These are phyloP conservation scores for Fusarium odoratissimum DNA, from an alignment of 2,329 filamentous ascomycete species.

Conservation along the genomic window DNA sequence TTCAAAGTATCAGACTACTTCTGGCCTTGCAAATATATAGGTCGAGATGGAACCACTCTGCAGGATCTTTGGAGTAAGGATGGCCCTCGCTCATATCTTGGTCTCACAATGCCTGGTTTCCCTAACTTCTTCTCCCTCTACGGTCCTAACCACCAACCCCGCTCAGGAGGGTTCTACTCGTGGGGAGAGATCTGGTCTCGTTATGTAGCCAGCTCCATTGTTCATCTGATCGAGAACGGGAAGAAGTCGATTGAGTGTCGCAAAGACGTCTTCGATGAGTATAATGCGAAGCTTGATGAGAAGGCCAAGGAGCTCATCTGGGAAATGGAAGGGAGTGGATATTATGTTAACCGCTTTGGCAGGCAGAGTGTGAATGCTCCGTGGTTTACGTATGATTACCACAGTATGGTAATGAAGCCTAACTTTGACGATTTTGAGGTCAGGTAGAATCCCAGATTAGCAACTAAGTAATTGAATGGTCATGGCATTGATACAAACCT, in stretches of 20 bases:
- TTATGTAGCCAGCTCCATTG: not conserved
- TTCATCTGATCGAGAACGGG: not conserved
- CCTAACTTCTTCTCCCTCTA: not conserved
- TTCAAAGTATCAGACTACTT: not conserved
- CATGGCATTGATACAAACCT: no score
- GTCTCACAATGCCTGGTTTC: not conserved
- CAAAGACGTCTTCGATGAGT: not conserved
- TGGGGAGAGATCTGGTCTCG: not conserved
- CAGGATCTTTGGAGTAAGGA: not conserved
- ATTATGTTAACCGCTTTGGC: not conserved
- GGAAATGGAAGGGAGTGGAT: not conserved
- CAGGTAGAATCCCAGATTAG: no score
- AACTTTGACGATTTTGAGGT: not conserved
- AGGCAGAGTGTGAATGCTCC: not conserved
- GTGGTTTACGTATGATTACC: not conserved
- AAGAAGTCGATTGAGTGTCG: not conserved
- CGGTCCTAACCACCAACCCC: not conserved
- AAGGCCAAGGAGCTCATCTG: not conserved
- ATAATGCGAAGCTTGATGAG: not conserved
- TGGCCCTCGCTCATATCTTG: not conserved
- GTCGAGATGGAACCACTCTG: not conserved
- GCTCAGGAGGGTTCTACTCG: not conserved
- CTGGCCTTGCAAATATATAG: not conserved
- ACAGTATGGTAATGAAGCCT: not conserved
- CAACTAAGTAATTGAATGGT: no score